phyloP scores from a whole-genome alignment of 2,329 filamentous ascomycete species.

The Ceratocystis albifundus region DNA sequence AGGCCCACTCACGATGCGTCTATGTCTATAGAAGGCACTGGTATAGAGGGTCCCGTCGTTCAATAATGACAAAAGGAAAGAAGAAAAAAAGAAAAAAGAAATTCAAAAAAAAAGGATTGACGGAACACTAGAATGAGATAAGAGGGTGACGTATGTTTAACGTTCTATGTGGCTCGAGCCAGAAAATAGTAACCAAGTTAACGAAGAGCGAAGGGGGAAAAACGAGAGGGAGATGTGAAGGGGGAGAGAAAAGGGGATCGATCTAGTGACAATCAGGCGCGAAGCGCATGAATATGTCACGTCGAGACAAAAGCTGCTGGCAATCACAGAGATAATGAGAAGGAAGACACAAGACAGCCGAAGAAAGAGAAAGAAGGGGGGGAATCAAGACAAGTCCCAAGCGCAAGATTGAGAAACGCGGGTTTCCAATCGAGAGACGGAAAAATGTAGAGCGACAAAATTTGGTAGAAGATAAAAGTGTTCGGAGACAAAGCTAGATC shows the following conservation, averaged over 20 bases:
- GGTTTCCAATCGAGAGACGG: background rate
- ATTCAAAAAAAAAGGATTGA: background rate
- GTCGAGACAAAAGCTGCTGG: no score
- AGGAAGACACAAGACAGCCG: background rate
- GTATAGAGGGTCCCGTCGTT: background rate
- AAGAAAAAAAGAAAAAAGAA: background rate
- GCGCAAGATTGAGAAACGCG: background rate
- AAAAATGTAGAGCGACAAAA: background rate
- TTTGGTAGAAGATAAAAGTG: background rate
- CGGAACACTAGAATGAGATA: background rate
- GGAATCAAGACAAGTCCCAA: background rate
- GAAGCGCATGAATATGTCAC: no score
- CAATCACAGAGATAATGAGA: background rate
- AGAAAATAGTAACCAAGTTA: background rate
- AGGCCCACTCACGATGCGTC: slow-evolving; percentile 9
- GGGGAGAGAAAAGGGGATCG: background rate
- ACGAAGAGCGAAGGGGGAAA: background rate
- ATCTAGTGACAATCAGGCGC: no score
- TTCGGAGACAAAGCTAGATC: background rate
- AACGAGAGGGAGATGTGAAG: background rate
- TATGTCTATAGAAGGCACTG: background rate
- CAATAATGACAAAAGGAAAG: background rate
- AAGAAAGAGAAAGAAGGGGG: background rate
- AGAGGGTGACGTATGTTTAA: background rate
- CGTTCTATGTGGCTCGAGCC: background rate